Conservation (phyloP, 306 rosid species). For the Pterocarpus santalinus region DNA sequence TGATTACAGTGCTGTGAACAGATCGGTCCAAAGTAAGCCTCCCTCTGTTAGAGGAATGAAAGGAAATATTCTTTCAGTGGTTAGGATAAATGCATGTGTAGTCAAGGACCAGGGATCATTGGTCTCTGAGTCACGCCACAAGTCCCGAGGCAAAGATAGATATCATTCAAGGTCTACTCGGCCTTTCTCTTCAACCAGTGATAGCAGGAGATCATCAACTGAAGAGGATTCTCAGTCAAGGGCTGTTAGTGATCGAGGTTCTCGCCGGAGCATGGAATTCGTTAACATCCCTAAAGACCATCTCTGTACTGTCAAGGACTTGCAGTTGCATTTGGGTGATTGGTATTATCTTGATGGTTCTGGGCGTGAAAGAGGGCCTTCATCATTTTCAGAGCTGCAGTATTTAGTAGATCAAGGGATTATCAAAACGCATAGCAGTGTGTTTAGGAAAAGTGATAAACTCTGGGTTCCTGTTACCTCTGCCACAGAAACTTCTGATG, state of each 20-base stretch:
- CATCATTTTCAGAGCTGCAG: slow-evolving; percentile 83
- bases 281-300: slow-evolving; percentile 71
- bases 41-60: slow-evolving; percentile 71
- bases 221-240: slow-evolving; percentile 75
- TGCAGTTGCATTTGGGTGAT: slow-evolving; percentile 87
- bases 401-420: slow-evolving; percentile 79
- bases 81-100: slow-evolving; percentile 95
- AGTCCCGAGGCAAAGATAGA: slow-evolving; percentile 74
- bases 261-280: slow-evolving; percentile 54
- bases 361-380: slow-evolving; percentile 96
- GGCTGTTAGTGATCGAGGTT: slow-evolving; percentile 60
- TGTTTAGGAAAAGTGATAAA: slow-evolving; percentile 87
- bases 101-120: slow-evolving; percentile 89
- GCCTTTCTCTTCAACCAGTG: slow-evolving; percentile 70
- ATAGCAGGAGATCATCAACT: slow-evolving; percentile 80
- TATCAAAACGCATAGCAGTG: slow-evolving; percentile 75
- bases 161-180: slow-evolving; percentile 72
- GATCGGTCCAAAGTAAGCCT: slow-evolving; percentile 66
- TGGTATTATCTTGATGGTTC: slow-evolving; percentile 99
- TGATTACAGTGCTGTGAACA: slow-evolving; percentile 59
- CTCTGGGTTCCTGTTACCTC: slow-evolving; percentile 93
- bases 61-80: slow-evolving; percentile 85
- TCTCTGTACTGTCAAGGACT: slow-evolving; percentile 69
- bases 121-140: slow-evolving; percentile 79
- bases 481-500: slow-evolving; percentile 67